Evolutionary conservation across 345 rosid species (phyloP).

Genomic region (Salix udensis): DNA sequence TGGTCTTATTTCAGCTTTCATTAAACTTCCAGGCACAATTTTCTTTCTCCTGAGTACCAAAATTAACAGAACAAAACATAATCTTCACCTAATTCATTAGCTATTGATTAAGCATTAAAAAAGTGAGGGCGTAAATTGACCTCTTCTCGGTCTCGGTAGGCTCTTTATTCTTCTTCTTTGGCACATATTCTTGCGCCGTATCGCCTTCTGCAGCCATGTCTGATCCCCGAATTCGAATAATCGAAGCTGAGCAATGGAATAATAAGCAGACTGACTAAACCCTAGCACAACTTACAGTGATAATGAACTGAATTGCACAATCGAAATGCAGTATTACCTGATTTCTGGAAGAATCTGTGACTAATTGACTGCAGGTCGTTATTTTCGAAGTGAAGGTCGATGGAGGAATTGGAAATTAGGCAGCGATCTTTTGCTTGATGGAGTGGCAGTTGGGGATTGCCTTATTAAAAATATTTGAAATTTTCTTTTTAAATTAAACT

Average conservation of each 20-base stretch:
- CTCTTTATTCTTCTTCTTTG: conserved; percentile 52
- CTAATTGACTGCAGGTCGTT: background rate
- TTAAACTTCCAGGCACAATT: conserved; percentile 77
- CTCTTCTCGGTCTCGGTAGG: conserved; percentile 62
- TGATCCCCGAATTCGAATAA: background rate
- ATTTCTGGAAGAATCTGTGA: background rate
- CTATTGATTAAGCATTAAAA: background rate
- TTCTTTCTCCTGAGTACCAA: conserved; percentile 64
- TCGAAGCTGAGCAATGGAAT: too few species aligned
- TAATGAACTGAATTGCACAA: background rate
- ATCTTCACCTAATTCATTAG: background rate
- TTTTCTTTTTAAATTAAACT: too few species aligned
- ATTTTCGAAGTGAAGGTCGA: too few species aligned
- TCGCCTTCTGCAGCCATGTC: conserved; percentile 45
- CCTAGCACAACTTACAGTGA: background rate
- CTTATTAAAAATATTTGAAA: too few species aligned
- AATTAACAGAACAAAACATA: background rate
- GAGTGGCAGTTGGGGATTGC: too few species aligned
- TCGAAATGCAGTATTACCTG: too few species aligned
- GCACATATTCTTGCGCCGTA: conserved; percentile 20
- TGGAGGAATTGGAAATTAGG: too few species aligned
- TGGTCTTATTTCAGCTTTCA: conserved; percentile 87
- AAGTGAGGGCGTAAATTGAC: conserved; percentile 13
- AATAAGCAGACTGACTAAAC: background rate
- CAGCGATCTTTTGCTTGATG: too few species aligned